These are phyloP conservation scores for Cephaloascus albidus DNA, from an alignment of 805 yeast species.

Conservation along the genomic window DNA sequence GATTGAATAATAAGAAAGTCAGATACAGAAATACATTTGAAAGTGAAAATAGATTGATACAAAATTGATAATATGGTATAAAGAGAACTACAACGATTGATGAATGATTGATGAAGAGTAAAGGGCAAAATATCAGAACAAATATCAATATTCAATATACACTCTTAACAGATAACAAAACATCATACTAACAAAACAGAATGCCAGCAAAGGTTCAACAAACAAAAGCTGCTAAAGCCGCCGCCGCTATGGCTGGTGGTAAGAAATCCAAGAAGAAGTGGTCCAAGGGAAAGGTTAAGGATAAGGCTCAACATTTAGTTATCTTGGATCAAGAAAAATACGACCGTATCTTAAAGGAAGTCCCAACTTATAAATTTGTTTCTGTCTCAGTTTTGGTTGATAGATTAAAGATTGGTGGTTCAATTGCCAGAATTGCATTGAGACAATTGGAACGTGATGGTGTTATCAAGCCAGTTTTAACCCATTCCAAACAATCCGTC, in stretches of 20 bases:
- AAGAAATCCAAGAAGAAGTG: conserved; percentile 99
- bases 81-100: no score
- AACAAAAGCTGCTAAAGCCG: conserved; percentile 99
- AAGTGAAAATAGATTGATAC: no score
- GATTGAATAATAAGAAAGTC: no score
- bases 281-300: conserved; percentile 99
- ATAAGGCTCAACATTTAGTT: conserved; percentile 98
- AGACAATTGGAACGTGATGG: conserved; percentile 93
- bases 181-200: conserved; percentile 33
- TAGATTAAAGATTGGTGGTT: conserved; percentile 98
- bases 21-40: no score
- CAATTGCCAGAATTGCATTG: conserved; percentile 97
- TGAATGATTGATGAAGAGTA: no score
- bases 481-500: conserved; percentile 94
- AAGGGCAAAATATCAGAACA: no score
- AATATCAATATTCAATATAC: no score
- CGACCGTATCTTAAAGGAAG: conserved; percentile 99
- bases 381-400: conserved; percentile 98
- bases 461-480: conserved; percentile 85
- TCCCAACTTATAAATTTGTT: conserved; percentile 96
- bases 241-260: conserved; percentile 99
- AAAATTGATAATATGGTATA: no score
- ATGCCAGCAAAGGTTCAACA: conserved; percentile 99
- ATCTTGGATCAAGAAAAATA: conserved; percentile 96
- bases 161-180: no score